Evolutionary conservation across 768 basidiomycete species (phyloP), one percentile per base, ranked within the genome.

Genomic region (Phylloporus sp.): DNA sequence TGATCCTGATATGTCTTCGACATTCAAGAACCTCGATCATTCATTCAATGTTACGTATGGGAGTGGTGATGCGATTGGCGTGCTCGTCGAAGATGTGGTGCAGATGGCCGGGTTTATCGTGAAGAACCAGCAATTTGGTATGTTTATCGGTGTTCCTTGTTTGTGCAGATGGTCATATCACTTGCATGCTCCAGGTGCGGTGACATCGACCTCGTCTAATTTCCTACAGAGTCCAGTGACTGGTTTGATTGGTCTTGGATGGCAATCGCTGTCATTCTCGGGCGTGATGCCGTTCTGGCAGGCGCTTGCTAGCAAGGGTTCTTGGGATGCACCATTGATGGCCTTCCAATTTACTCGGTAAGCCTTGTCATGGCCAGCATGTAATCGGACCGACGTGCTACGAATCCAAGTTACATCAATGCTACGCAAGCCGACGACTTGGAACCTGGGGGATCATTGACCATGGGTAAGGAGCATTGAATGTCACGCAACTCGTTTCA

Each of bases 201-300:
- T 64, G 5, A 64, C 47, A 4, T 42, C 62, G 9, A 64, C 62
- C 1, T 15, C 70, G 64, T 12, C 73, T 82, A 10, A 52, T 29
- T 67, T 66, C 45, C 66, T 88, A 22, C 68, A 73, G 47, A 81
- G 78, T 3, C 62, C 74, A 3, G 76, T 82, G 5, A 80, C 82
- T 1, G 89, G 89, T 4, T 79, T 91, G 61, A 73, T 91, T 71
- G 89, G 89, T 10, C 78, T 91, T 44, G 89, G 81, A 0, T 91
- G 87, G 66, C 50, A 70, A 22, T 58, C 76, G 8, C 77, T 91
- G 45, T 76, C 88, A 0, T 72, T 73, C n/a, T 85, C 86, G 6
- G 60, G 62, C 3, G 70, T 80, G 1, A 70, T 67, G 12, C 88
- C 88, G 3, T 86, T 89, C 64, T 90, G 88, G 87, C 73, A 84